Percentiles rank a stretch among this genome's conserved stretches.
phyloP scores from a whole-genome alignment of 805 yeast species.

The Jamesozyma lodderae region DNA sequence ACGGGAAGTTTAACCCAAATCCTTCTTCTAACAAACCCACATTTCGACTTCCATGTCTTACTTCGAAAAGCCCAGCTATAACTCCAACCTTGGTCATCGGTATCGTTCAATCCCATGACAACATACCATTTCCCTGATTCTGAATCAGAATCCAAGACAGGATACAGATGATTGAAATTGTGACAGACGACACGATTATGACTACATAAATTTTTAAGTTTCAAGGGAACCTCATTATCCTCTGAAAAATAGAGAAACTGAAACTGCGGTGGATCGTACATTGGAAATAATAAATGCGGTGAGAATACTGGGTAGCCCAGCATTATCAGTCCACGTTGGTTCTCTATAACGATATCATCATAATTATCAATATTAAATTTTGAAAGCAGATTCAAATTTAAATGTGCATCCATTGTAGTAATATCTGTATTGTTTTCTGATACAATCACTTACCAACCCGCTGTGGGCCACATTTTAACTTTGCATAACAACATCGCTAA shows the following conservation, averaged over 20 bases:
- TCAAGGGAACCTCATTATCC: no score
- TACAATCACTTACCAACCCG: no score
- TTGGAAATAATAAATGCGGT: slow-evolving; percentile 37
- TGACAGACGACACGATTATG: no score
- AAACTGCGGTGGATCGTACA: slow-evolving; percentile 39
- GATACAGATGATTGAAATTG: slow-evolving; percentile 18
- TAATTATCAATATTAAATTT: slow-evolving; percentile 9
- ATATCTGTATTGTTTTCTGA: no score
- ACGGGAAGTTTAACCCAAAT: slow-evolving; percentile 44
- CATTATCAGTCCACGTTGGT: slow-evolving; percentile 45
- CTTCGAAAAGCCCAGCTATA: slow-evolving; percentile 47
- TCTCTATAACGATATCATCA: slow-evolving; percentile 41
- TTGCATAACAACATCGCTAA: no score
- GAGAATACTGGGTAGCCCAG: slow-evolving; percentile 47
- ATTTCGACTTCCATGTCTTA: slow-evolving; percentile 52
- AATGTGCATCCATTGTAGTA: no score
- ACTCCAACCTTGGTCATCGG: slow-evolving; percentile 81
- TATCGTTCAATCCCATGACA: slow-evolving; percentile 51
- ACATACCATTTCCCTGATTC: slow-evolving; percentile 75
- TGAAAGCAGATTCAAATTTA: no score
- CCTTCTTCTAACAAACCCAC: slow-evolving; percentile 58
- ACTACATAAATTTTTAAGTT: no score
- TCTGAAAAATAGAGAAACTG: no score
- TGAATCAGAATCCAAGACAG: no score
- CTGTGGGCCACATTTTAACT: no score